Percentiles rank a stretch among this genome's conserved stretches.
phyloP scores from a whole-genome alignment of 305 asterid species.

The Fraxinus angustifolia region DNA sequence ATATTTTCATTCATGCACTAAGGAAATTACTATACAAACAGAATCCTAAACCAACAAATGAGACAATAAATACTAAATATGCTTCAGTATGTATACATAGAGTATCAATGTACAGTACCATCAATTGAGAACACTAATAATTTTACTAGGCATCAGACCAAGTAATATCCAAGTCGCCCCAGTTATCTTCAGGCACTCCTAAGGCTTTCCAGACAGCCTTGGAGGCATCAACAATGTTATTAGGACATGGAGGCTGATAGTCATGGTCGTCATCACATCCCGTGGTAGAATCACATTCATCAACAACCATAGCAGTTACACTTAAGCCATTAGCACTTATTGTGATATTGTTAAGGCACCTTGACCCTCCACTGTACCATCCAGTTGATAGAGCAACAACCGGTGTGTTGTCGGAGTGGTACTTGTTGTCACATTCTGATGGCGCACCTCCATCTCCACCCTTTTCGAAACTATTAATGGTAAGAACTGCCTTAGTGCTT shows the following conservation, averaged over 20 bases:
- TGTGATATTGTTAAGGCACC: conserved; percentile 22
- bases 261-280: conserved; percentile 22
- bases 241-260: conserved; percentile 24
- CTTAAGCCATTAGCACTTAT: conserved; percentile 20
- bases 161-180: conserved; percentile 21
- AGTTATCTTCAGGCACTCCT: conserved; percentile 22
- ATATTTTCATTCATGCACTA: background rate
- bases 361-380: conserved; percentile 28
- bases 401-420: conserved; percentile 22
- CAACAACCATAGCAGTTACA: conserved; percentile 25
- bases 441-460: conserved; percentile 29
- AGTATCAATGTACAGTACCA: background rate
- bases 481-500: conserved; percentile 14
- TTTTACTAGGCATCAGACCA: conserved; percentile 21
- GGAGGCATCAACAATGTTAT: conserved; percentile 33
- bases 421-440: conserved; percentile 25
- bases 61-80: background rate
- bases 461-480: conserved; percentile 20
- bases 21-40: background rate
- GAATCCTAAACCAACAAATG: background rate
- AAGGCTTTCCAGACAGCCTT: conserved; percentile 32
- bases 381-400: conserved; percentile 30
- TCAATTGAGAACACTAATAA: background rate
- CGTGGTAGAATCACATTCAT: conserved; percentile 25
- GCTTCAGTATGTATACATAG: background rate